These are phyloP conservation scores for Endotrypanum monterogeii DNA, from an alignment of 208 protist species.

Conservation along the genomic window DNA sequence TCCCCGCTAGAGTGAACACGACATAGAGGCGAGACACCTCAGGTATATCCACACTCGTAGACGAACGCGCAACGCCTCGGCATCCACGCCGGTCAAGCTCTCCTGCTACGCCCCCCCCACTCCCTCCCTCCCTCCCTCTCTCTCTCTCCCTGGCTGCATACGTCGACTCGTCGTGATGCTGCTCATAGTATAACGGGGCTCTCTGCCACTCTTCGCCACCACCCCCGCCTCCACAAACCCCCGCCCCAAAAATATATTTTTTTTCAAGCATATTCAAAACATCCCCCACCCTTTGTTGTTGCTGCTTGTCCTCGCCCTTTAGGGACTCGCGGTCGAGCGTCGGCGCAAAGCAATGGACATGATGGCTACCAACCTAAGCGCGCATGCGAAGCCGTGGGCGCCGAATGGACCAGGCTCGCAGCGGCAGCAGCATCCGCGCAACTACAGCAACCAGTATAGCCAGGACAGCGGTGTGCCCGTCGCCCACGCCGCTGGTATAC, in stretches of 20 bases:
- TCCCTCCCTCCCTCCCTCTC: background rate
- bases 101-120: background rate
- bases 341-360: conserved; percentile 16
- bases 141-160: background rate
- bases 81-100: background rate
- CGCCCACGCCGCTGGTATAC: background rate
- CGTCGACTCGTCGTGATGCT: background rate
- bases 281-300: background rate
- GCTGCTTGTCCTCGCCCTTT: background rate
- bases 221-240: too few species aligned
- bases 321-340: background rate
- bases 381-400: conserved; percentile 66
- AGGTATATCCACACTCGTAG: background rate
- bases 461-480: conserved; percentile 19
- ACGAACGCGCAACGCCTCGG: background rate
- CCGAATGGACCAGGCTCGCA: conserved; percentile 21
- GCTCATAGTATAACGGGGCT: too few species aligned
- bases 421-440: conserved; percentile 28
- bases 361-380: conserved; percentile 46
- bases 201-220: too few species aligned
- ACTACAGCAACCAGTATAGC: conserved; percentile 15
- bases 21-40: background rate
- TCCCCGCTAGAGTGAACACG: background rate
- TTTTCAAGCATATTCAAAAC: too few species aligned
- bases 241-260: too few species aligned